A percentile compares a stretch with the other conserved stretches of the same genome.
Evolutionary conservation across 495 filamentous ascomycete genomes (phyloP).

Genomic region (Lichenothelia convexa): DNA sequence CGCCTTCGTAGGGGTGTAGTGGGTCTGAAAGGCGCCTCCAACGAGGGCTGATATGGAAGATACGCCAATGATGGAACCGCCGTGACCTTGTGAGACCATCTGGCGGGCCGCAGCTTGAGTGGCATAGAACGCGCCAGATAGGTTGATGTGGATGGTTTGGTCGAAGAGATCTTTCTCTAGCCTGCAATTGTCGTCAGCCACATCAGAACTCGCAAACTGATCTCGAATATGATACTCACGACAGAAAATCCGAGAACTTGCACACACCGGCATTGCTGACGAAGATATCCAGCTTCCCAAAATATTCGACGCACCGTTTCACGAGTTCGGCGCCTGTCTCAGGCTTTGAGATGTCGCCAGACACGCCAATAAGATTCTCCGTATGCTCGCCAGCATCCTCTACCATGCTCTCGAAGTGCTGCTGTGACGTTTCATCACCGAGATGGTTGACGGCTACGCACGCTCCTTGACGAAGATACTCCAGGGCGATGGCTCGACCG

Average conservation of each 20-base stretch:
- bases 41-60: constrained; percentile 73
- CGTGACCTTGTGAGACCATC: constrained; percentile 48
- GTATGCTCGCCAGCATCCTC: constrained; percentile 11
- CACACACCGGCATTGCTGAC: constrained; percentile 81
- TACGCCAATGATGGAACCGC: constrained; percentile 70
- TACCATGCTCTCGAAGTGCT: constrained; percentile 16
- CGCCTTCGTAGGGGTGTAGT: constrained; percentile 87
- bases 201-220: too few species aligned
- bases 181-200: too few species aligned
- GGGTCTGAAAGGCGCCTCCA: constrained; percentile 60
- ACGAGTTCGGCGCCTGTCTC: constrained; percentile 22
- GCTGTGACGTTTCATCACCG: constrained; percentile 17
- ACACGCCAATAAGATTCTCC: constrained; percentile 15
- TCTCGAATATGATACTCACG: constrained; percentile 28
- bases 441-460: constrained; percentile 23
- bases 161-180: too few species aligned
- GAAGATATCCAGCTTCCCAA: constrained; percentile 54
- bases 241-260: constrained; percentile 65
- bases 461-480: constrained; percentile 22
- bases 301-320: constrained; percentile 22
- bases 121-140: constrained; percentile 71
- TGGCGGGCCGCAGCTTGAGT: constrained; percentile 67
- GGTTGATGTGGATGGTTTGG: constrained; percentile 60
- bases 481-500: constrained; percentile 22
- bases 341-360: constrained; percentile 20